phyloP scores from a whole-genome alignment of 2,329 filamentous ascomycete genomes.

The Onygena corvina region DNA sequence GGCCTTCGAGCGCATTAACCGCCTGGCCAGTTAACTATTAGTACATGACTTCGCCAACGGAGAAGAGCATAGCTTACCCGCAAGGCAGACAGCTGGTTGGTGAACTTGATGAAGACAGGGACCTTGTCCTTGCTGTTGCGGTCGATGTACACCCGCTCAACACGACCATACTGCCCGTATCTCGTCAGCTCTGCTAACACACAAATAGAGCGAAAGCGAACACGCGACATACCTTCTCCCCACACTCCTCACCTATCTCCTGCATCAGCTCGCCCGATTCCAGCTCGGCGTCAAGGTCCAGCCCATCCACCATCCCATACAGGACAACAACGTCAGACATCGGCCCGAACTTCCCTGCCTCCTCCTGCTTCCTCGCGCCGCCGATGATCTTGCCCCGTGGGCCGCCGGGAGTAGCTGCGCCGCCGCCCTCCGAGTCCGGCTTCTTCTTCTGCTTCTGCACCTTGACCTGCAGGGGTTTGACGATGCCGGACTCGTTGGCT shows the following conservation, averaged over 20 bases:
- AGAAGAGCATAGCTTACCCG: constrained; percentile 46
- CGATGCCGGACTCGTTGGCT: constrained; percentile 67
- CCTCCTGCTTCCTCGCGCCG: constrained; percentile 47
- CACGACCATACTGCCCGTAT: constrained; percentile 56
- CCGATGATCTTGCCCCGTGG: constrained; percentile 69
- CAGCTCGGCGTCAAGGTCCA: constrained; percentile 71
- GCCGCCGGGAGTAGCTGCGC: constrained; percentile 56
- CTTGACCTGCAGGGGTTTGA: constrained; percentile 69
- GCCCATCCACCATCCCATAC: constrained; percentile 71
- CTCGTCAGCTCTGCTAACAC: constrained; percentile 7
- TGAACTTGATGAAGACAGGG: constrained; percentile 89
- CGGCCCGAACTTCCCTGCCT: constrained; percentile 50
- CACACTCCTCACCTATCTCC: constrained; percentile 91
- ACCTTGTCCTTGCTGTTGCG: constrained; percentile 41
- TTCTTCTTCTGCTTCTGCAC: constrained; percentile 76
- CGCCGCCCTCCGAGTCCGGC: constrained; percentile 65
- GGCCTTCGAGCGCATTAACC: constrained; percentile 77
- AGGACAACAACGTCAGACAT: constrained; percentile 78
- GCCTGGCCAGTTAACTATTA: constrained; percentile 45
- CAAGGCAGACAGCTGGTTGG: constrained; percentile 68
- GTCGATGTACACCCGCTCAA: constrained; percentile 69
- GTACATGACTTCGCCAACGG: constrained; percentile 6
- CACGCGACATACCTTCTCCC: constrained; percentile 50
- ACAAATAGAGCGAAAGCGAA: not conserved
- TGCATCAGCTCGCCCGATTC: constrained; percentile 59